Evolutionary conservation across 2,329 filamentous ascomycete genomes (phyloP).

Genomic region (Xylariaceae sp.): DNA sequence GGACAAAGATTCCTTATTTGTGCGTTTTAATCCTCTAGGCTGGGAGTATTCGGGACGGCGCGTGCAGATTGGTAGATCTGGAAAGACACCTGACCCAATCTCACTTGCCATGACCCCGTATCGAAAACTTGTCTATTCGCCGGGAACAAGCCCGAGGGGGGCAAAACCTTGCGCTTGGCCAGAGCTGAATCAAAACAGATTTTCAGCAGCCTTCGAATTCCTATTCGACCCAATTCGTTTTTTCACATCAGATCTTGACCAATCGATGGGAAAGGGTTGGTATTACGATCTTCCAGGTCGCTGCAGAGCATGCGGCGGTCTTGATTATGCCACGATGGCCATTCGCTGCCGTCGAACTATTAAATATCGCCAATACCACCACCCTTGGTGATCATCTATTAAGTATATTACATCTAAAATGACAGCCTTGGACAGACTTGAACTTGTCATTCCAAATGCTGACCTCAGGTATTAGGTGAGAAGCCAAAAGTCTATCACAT

Average conservation of each 20-base stretch:
- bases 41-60: background rate
- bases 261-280: background rate
- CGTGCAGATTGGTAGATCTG: background rate
- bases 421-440: no score
- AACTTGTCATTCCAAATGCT: no score
- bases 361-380: background rate
- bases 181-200: no score
- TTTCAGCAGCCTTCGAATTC: background rate
- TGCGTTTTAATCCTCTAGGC: background rate
- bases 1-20: no score
- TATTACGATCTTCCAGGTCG: background rate
- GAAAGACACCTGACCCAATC: background rate
- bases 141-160: background rate
- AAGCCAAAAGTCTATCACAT: no score
- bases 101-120: background rate
- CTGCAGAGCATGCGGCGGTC: background rate
- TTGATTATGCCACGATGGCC: background rate
- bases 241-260: background rate
- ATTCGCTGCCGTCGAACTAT: background rate
- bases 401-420: no score
- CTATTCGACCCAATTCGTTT: background rate
- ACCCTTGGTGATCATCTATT: background rate
- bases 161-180: no score
- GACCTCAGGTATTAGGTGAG: no score
- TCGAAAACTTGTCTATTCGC: background rate